Percentiles rank a stretch among this genome's conserved stretches.
Conservation (phyloP, 805 yeast species). For the Metschnikowia cerradonensis region DNA sequence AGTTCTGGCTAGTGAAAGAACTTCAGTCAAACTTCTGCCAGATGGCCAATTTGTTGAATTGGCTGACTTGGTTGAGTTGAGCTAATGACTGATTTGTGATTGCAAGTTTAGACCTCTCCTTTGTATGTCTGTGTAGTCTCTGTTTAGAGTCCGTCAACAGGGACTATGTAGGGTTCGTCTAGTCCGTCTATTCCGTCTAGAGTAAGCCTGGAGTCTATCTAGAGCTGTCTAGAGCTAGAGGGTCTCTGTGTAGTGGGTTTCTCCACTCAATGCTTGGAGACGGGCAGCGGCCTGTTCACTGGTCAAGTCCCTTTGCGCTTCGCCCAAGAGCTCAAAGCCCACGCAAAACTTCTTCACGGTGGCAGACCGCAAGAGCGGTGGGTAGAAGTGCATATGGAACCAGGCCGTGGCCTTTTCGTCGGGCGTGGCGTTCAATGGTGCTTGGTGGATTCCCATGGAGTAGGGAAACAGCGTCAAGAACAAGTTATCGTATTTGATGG, state of each 20-base stretch:
- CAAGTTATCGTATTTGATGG: constrained; percentile 66
- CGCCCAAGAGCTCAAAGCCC: constrained; percentile 66
- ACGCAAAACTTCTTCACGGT: constrained; percentile 73
- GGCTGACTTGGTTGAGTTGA: no score
- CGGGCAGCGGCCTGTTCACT: constrained; percentile 63
- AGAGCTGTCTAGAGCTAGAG: no score
- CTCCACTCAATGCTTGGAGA: constrained; percentile 42
- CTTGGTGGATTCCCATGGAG: constrained; percentile 80
- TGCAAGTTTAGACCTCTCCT: no score
- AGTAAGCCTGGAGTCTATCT: no score
- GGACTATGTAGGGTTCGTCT: no score
- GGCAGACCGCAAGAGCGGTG: constrained; percentile 71
- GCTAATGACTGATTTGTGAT: no score
- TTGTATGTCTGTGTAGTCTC: no score
- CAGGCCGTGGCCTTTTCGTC: constrained; percentile 42
- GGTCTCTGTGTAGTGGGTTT: constrained; percentile 24
- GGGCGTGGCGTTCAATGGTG: constrained; percentile 48
- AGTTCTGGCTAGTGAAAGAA: no score
- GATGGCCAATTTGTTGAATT: no score
- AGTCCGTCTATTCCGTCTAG: no score
- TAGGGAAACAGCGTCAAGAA: constrained; percentile 70
- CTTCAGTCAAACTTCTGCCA: no score
- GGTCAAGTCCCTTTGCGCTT: constrained; percentile 67
- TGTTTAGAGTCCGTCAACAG: no score
- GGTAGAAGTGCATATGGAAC: constrained; percentile 76